phyloP scores from a whole-genome alignment of 345 rosid species.

The Combretum micranthum region DNA sequence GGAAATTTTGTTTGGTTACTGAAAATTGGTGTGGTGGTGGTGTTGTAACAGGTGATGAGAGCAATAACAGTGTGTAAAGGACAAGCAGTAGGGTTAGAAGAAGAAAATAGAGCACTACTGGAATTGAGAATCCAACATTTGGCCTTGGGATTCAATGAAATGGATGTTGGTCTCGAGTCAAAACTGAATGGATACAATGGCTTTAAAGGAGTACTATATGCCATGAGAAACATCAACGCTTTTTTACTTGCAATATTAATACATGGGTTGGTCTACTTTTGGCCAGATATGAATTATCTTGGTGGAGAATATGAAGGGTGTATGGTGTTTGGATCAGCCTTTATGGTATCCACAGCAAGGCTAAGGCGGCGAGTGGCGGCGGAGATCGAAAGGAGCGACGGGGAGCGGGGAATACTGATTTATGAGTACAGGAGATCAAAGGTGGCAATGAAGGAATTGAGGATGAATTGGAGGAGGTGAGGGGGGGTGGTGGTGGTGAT shows the following conservation, averaged over 20 bases:
- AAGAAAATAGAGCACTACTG: slow-evolving; percentile 69
- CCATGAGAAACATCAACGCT: slow-evolving; percentile 80
- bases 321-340: slow-evolving; percentile 38
- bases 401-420: slow-evolving; percentile 54
- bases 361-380: slow-evolving; percentile 65
- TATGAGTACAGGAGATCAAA: slow-evolving; percentile 64
- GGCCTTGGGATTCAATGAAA: slow-evolving; percentile 49
- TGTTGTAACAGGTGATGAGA: slow-evolving; percentile 46
- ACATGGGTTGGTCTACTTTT: slow-evolving; percentile 59
- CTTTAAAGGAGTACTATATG: slow-evolving; percentile 75
- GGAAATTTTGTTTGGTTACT: not conserved
- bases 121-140: slow-evolving; percentile 64
- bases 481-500: slow-evolving; percentile 29
- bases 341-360: slow-evolving; percentile 65
- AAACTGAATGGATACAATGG: slow-evolving; percentile 89
- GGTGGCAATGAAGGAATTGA: slow-evolving; percentile 76
- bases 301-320: slow-evolving; percentile 30
- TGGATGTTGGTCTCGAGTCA: slow-evolving; percentile 54
- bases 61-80: slow-evolving; percentile 67
- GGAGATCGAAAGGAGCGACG: slow-evolving; percentile 38
- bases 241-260: slow-evolving; percentile 57
- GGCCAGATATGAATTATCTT: slow-evolving; percentile 37
- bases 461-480: slow-evolving; percentile 43
- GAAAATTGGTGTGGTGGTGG: slow-evolving; percentile 1
- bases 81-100: slow-evolving; percentile 73